These are phyloP conservation scores for Globisporangium spiculum DNA, from an alignment of 352 stramenopile species.

Conservation along the genomic window DNA sequence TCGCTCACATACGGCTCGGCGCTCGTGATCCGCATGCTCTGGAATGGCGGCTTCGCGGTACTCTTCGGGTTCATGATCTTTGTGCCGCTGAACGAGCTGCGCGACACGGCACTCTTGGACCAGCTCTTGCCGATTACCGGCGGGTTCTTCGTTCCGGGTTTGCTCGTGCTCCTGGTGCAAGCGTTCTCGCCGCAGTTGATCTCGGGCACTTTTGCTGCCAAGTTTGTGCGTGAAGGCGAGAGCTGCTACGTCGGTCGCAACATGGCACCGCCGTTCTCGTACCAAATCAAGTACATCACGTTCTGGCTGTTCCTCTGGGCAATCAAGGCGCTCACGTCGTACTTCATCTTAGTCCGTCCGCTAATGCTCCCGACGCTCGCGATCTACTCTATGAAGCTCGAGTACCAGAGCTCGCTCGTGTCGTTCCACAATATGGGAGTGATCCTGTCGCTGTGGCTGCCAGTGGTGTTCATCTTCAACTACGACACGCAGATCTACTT, in stretches of 20 bases:
- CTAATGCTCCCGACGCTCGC: conserved; percentile 63
- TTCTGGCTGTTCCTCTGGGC: conserved; percentile 68
- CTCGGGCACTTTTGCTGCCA: conserved; percentile 48
- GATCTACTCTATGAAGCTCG: conserved; percentile 69
- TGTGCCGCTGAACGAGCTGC: conserved; percentile 43
- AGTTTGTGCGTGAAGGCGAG: conserved; percentile 72
- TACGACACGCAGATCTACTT: conserved; percentile 85
- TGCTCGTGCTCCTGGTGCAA: conserved; percentile 49
- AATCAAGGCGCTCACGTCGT: conserved; percentile 54
- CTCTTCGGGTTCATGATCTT: conserved; percentile 68
- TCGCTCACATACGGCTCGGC: conserved; percentile 62
- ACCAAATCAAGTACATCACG: conserved; percentile 58
- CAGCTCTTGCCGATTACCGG: conserved; percentile 39
- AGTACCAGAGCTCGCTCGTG: conserved; percentile 65
- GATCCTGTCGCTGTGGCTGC: conserved; percentile 63
- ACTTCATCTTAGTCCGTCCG: conserved; percentile 62
- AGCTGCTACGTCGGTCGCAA: conserved; percentile 71
- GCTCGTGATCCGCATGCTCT: conserved; percentile 47
- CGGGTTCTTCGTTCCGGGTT: conserved; percentile 47
- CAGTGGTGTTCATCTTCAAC: conserved; percentile 72
- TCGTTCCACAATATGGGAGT: conserved; percentile 76
- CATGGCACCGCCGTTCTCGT: conserved; percentile 57
- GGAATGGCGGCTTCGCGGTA: conserved; percentile 55
- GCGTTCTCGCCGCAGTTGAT: conserved; percentile 55
- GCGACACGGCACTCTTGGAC: conserved; percentile 40